These are phyloP conservation scores for Gracilariopsis chorda DNA, from an alignment of 23 red algal species.

Conservation along the genomic window DNA sequence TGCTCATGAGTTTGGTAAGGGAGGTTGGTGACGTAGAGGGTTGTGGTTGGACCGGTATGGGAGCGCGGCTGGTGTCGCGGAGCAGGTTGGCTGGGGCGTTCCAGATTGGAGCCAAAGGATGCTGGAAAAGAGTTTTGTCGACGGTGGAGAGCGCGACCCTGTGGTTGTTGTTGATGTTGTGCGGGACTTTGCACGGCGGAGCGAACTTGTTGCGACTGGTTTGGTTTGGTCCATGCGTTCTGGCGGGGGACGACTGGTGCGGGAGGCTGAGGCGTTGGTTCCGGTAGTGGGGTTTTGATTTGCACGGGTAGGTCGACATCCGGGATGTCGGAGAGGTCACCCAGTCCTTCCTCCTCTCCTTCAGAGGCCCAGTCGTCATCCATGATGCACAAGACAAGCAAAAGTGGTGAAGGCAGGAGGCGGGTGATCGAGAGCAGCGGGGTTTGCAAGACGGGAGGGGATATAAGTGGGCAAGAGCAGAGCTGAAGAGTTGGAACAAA, in stretches of 20 bases:
- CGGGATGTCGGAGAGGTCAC: slow-evolving; percentile 52
- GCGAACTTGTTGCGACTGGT: slow-evolving; percentile 28
- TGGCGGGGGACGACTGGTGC: background rate
- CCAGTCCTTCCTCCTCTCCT: slow-evolving; percentile 33
- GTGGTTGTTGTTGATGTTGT: background rate
- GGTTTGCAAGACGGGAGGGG: background rate
- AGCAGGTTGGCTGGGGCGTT: background rate
- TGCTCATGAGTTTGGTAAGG: slow-evolving; percentile 14
- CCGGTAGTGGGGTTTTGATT: background rate
- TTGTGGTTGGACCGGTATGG: background rate
- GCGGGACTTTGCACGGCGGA: too few relatives aligned
- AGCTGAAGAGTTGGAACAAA: background rate
- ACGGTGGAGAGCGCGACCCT: background rate
- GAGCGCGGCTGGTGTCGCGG: background rate
- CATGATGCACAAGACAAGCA: background rate
- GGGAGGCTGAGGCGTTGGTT: background rate
- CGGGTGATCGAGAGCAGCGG: background rate
- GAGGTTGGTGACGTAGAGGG: slow-evolving; percentile 32
- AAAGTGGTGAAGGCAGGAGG: background rate
- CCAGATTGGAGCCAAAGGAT: background rate
- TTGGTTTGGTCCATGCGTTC: slow-evolving; percentile 58
- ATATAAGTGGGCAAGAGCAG: background rate
- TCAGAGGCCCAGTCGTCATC: slow-evolving; percentile 68
- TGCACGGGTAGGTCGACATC: slow-evolving; percentile 24
- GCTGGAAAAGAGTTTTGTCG: background rate